phyloP scores from a whole-genome alignment of 2,329 filamentous ascomycete genomes.

The Magnaporthales sp. region DNA sequence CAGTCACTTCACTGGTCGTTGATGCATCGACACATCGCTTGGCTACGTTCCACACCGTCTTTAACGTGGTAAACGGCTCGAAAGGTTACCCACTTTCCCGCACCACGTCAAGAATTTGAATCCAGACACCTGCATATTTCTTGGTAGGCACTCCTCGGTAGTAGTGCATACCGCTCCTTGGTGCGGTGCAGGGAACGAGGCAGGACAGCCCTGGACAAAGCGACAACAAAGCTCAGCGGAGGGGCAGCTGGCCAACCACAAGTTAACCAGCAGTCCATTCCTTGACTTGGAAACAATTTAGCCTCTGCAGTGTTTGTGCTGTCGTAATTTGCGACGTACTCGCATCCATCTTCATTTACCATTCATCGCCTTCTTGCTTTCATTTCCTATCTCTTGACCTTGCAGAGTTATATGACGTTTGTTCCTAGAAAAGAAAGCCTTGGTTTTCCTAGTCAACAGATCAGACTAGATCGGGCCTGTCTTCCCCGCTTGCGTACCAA shows the following conservation, averaged over 20 bases:
- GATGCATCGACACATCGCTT: not conserved
- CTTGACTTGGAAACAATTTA: not conserved
- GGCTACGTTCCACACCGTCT: not conserved
- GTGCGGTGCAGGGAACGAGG: not conserved
- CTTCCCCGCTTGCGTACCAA: not conserved
- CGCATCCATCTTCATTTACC: not conserved
- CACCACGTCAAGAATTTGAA: not conserved
- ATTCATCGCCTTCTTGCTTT: not conserved
- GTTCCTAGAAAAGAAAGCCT: not conserved
- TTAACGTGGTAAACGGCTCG: not conserved
- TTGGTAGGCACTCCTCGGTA: not conserved
- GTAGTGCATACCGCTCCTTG: not conserved
- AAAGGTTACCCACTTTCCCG: not conserved
- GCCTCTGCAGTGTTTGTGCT: not conserved
- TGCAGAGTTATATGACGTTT: not conserved
- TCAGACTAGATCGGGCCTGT: not conserved
- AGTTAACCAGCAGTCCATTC: not conserved
- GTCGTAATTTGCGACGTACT: not conserved
- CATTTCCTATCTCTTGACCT: not conserved
- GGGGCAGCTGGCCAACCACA: not conserved
- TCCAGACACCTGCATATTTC: not conserved
- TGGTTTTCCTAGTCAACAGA: not conserved
- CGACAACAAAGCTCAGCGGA: not conserved
- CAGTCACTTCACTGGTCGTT: not conserved
- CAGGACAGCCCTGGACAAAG: not conserved